Conservation (phyloP, 2,329 filamentous ascomycete genomes). For the Stromatinia cepivora region DNA sequence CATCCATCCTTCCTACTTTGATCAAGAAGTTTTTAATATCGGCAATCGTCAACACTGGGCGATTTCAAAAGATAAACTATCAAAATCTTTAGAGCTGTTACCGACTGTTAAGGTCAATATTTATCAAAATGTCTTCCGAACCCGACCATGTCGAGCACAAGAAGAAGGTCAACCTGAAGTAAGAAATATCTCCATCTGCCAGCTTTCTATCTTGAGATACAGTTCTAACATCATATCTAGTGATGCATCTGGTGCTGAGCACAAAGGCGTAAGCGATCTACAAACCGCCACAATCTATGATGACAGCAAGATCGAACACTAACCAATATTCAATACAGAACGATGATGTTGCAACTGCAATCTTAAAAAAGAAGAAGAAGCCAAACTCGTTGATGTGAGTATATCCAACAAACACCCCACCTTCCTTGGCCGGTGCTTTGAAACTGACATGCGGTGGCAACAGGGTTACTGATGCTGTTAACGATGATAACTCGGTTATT, state of each 20-base stretch:
- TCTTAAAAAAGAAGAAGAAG: conserved; percentile 99
- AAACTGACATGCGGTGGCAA: conserved; percentile 41
- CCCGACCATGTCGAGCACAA: conserved; percentile 65
- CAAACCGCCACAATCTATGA: conserved; percentile 35
- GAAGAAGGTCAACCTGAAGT: conserved; percentile 84
- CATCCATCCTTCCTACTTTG: conserved; percentile 5
- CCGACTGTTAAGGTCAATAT: conserved; percentile 13
- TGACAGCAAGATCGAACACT: conserved; percentile 37
- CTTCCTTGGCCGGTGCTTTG: conserved; percentile 29
- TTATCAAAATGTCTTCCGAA: conserved; percentile 71
- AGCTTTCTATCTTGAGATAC: conserved; percentile 4
- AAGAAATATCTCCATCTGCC: conserved; percentile 44
- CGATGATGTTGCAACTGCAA: conserved; percentile 91
- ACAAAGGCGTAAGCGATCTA: conserved; percentile 67
- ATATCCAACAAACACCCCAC: conserved; percentile 27
- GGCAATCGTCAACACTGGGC: conserved; percentile 1
- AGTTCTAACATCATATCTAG: conserved; percentile 53
- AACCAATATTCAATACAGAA: conserved; percentile 57
- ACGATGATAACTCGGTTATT: conserved; percentile 99
- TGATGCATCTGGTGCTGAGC: conserved; percentile 85
- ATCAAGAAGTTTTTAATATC: background rate
- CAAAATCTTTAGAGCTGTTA: conserved; percentile 1
- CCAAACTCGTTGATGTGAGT: conserved; percentile 95
- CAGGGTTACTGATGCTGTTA: conserved; percentile 96
- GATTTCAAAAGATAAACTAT: background rate